Base-by-base conservation (phyloP, 345 rosid species). In the Gynandropsis gynandra region DNA sequence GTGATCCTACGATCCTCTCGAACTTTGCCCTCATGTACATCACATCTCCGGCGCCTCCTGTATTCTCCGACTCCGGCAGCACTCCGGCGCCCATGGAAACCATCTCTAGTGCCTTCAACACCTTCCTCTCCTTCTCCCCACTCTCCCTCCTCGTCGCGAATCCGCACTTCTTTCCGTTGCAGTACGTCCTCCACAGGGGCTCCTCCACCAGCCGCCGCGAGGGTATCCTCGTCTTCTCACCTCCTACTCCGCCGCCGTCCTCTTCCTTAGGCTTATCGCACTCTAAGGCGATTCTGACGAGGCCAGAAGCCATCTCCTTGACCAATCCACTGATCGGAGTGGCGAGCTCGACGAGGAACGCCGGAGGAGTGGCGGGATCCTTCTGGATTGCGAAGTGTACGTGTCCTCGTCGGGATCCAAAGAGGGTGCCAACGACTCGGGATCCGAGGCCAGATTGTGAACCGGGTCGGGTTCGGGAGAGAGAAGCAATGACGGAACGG, bases 11-110 rank as follows among this genome's bases (percentile, higher is more conserved):
- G 51, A 93, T 80, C 46, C 95, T 64, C 67, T 93, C 97, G 50
- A 93, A 93, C 54, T 82, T 93, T 20, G 97, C 99, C 20, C 97
- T 88, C 97, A 83, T 85, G 61, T 81, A 80, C 90, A 80, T 74
- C 46, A 85, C 16, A 14, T 81, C 87, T 21, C 73, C 87, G 4
- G 39, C 64, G 0, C 56, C 70, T 17, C 65, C 82, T 42, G 58
- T 61, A 15, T 21, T 64, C 54, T 29, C 71, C 32, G 38, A 38
- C 16, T 70, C 76, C 7, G 98, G 99, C 71, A 93, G 72, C 20
- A 93, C 99, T 16, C 99, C 99, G 2, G 99, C 95, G 0, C 99
- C 99, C 95, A 80, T 93, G 17, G 99, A 88, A 49, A 93, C 87
- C 54, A 87, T 85, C 74, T 93, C 97, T 15, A 93, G 79, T 4